Evolutionary conservation across 805 yeast genomes (phyloP).

Genomic region (Starmerella ratchasimensis): DNA sequence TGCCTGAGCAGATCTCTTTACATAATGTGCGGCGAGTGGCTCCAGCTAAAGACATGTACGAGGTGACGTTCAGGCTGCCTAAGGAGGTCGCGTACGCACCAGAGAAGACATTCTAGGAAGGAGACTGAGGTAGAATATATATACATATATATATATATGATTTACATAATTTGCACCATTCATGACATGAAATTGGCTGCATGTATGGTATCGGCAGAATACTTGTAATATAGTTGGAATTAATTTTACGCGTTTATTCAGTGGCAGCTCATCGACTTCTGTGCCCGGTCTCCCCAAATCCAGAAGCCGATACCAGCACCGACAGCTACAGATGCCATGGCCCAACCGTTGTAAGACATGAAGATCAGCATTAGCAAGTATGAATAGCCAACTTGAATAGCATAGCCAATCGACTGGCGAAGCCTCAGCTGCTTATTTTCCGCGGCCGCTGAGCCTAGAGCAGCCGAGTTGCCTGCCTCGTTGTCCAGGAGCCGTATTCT

Average conservation of each 20-base stretch:
- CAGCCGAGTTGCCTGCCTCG: conserved; percentile 2
- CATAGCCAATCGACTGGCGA: conserved; percentile 18
- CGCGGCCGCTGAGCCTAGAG: conserved; percentile 1
- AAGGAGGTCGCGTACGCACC: conserved; percentile 28
- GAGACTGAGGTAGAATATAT: no score
- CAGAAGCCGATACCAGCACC: conserved; percentile 65
- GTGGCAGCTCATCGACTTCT: conserved; percentile 21
- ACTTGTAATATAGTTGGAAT: neutral
- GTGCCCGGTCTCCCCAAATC: conserved; percentile 34
- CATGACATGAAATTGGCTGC: neutral
- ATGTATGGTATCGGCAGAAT: neutral
- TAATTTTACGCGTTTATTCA: conserved; percentile 1
- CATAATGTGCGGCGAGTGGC: conserved; percentile 90
- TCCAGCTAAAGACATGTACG: conserved; percentile 93
- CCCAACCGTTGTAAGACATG: conserved; percentile 79
- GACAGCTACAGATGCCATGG: conserved; percentile 54
- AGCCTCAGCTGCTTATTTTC: conserved; percentile 1
- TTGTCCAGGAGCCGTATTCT: conserved; percentile 17
- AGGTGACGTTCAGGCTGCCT: conserved; percentile 62
- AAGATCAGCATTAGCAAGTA: conserved; percentile 58
- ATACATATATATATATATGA: no score
- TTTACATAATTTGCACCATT: neutral
- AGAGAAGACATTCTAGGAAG: no score
- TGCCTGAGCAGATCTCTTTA: conserved; percentile 39
- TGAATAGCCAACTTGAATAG: conserved; percentile 22